Evolutionary conservation across 108 stramenopile species (phyloP).

Genomic region (Cyclotella cryptica): DNA sequence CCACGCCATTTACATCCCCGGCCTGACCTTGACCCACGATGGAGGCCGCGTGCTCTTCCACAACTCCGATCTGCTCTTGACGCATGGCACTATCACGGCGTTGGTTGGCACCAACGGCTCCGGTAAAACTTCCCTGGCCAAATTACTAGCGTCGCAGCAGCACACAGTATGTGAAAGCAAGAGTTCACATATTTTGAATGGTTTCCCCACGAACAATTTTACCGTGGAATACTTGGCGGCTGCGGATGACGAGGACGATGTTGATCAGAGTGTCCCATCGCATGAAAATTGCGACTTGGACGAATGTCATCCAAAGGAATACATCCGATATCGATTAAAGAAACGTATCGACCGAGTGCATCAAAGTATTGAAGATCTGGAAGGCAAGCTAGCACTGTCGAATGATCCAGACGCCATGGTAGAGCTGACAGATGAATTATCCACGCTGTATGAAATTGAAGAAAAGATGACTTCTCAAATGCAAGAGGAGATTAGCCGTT

Average conservation of each 20-base stretch:
- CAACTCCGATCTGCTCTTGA: constrained; percentile 22
- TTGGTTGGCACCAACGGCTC: constrained; percentile 52
- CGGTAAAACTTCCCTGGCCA: constrained; percentile 52
- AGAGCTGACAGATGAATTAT: constrained; percentile 31
- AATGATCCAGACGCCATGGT: constrained; percentile 17
- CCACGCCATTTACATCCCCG: neutral
- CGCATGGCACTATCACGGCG: constrained; percentile 43
- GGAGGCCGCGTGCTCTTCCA: neutral
- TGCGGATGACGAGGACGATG: constrained; percentile 20
- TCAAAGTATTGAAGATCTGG: neutral
- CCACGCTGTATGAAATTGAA: constrained; percentile 49
- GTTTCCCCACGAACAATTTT: constrained; percentile 36
- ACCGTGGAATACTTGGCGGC: constrained; percentile 39
- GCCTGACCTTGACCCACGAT: neutral
- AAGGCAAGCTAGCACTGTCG: neutral
- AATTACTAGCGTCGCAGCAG: constrained; percentile 33
- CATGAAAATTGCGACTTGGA: constrained; percentile 1
- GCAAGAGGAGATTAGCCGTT: constrained; percentile 29
- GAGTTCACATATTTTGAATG: neutral
- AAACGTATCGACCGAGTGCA: neutral
- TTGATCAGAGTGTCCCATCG: neutral
- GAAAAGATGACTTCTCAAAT: constrained; percentile 21
- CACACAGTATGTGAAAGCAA: constrained; percentile 3
- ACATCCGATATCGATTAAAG: neutral
- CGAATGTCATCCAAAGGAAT: constrained; percentile 15